These are phyloP conservation scores for Hanseniaspora vineae DNA, from an alignment of 805 yeast genomes.

Conservation along the genomic window DNA sequence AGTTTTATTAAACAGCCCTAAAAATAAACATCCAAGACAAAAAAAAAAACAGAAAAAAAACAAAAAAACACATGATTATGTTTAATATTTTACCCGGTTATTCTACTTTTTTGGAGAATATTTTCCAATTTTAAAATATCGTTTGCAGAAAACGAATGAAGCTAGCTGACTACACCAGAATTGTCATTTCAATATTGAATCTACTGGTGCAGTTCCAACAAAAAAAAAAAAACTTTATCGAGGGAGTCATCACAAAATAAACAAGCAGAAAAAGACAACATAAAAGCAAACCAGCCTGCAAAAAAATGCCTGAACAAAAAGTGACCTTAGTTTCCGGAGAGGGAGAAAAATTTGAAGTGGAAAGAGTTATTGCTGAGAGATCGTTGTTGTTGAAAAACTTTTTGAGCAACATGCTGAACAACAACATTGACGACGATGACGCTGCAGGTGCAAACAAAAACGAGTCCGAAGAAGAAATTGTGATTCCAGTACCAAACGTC, in stretches of 20 bases:
- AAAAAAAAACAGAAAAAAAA: too few species aligned
- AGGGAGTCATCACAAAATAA: neutral
- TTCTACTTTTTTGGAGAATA: too few species aligned
- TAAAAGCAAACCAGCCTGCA: neutral
- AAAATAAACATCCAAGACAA: too few species aligned
- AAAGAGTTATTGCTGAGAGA: conserved; percentile 72
- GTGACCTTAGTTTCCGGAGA: conserved; percentile 63
- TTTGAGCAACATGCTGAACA: conserved; percentile 56
- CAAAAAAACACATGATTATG: too few species aligned
- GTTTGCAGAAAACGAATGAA: too few species aligned
- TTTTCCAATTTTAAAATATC: too few species aligned
- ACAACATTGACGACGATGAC: conserved; percentile 47
- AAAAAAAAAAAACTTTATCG: neutral
- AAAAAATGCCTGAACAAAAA: conserved; percentile 9
- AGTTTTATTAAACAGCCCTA: too few species aligned
- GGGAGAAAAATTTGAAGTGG: conserved; percentile 67
- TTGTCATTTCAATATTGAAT: too few species aligned
- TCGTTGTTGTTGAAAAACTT: conserved; percentile 76
- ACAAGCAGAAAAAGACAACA: neutral
- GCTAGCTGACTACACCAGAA: too few species aligned
- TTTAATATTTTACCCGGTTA: too few species aligned
- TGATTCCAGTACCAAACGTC: conserved; percentile 84
- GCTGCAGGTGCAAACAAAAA: conserved; percentile 35
- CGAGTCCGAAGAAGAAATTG: conserved; percentile 56
- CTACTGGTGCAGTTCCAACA: too few species aligned